A percentile compares a stretch with the other conserved stretches of the same genome.
These are phyloP conservation scores for Aspergillus japonicus DNA, from an alignment of 2,329 filamentous ascomycete species.

Conservation along the genomic window DNA sequence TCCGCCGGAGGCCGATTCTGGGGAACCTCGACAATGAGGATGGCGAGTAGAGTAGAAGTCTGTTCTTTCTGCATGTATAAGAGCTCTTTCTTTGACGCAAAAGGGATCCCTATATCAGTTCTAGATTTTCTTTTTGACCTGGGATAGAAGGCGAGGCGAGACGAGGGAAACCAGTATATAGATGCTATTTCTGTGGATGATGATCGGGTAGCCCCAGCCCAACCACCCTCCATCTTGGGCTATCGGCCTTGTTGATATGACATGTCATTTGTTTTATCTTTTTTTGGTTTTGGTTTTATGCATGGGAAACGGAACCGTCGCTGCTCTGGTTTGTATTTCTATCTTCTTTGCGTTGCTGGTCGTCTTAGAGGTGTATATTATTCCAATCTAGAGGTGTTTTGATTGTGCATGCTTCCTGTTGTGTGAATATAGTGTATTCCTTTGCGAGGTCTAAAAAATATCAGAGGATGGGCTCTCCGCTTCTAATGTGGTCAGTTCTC, in stretches of 20 bases:
- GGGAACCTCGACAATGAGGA: slow-evolving; percentile 41
- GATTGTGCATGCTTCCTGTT: not conserved
- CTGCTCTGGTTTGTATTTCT: not conserved
- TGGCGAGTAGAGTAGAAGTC: slow-evolving; percentile 17
- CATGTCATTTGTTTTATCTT: not conserved
- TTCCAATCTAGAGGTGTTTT: not conserved
- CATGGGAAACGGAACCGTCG: slow-evolving; percentile 7
- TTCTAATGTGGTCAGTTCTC: too few relatives aligned
- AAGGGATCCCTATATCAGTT: not conserved
- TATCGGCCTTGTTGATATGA: not conserved
- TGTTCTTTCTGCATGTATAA: not conserved
- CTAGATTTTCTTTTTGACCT: not conserved
- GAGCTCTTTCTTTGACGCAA: too few relatives aligned
- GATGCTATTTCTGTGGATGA: too few relatives aligned
- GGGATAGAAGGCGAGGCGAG: too few relatives aligned
- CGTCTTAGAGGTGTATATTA: slow-evolving; percentile 11
- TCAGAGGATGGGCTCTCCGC: too few relatives aligned
- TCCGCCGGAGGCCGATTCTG: slow-evolving; percentile 40
- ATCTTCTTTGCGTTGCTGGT: not conserved
- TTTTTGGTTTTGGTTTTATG: not conserved
- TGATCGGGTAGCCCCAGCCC: too few relatives aligned
- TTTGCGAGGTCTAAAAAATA: too few relatives aligned
- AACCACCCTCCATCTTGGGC: too few relatives aligned
- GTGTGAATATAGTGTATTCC: too few relatives aligned
- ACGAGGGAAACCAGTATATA: too few relatives aligned